Base-by-base conservation (phyloP, 441 rosid genomes). In the Populus trichocarpa region DNA sequence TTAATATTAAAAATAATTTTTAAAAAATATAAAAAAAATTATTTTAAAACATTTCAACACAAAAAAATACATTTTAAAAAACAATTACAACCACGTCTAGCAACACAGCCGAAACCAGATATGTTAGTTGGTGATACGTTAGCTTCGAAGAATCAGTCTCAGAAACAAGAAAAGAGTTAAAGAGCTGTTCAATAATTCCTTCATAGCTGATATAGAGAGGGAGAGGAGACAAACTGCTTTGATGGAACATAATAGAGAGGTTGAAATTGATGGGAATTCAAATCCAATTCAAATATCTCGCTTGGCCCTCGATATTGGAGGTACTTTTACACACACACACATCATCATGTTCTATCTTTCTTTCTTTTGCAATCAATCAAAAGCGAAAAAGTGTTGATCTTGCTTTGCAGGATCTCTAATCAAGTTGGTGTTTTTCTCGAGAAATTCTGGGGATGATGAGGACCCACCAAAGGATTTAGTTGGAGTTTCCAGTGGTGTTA, bases 231-330 rank as follows among this genome's bases (percentile, higher is more conserved):
- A 6, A 53, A 53, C 61, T 5, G n/a, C 61, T 5, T 53, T 16
- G 61, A 53, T 53, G 61, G 61, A 53, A 16, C 61, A 84, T 75
- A 76, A 8, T 6, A 64, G 13, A 14, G 76, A 70, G 65, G 59
- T 11, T 74, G 73, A 63, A 75, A 69, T 46, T 57, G 72, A 67
- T 26, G 83, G 65, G 75, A 80, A 77, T 32, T 30, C 83, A 53
- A 77, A 79, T 42, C 65, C 75, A 4, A 46, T 11, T 78, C 97
- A 84, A 84, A 87, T 87, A 71, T 89, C 94, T 81, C 98, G 88
- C 83, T 82, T 94, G 89, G 93, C 97, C 81, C 88, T 94, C 72
- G 97, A 94, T 86, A 90, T 94, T 79, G 98, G 98, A 92, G 98
- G 97, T 93, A 79, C 38, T 35, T 5, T 35, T 35, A 7, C 6